A percentile compares a stretch with the other conserved stretches of the same genome.
These are phyloP conservation scores for Alloascoidea africana DNA, from an alignment of 805 yeast species.

Conservation along the genomic window DNA sequence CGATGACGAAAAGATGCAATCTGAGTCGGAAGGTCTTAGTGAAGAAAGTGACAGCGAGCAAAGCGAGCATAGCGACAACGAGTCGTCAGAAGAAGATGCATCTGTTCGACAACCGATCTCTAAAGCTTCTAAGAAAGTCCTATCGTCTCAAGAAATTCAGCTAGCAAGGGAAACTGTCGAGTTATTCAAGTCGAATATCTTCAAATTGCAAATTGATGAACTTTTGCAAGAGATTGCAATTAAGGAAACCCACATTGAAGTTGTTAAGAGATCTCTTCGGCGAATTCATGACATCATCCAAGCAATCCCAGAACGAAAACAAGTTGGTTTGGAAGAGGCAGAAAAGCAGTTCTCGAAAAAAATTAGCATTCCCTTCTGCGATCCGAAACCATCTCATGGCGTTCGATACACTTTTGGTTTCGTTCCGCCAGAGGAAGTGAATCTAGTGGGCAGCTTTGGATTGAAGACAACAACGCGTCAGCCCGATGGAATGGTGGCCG, in stretches of 20 bases:
- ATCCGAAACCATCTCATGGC: conserved; percentile 59
- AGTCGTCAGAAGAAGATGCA: not conserved
- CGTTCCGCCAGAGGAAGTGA: conserved; percentile 54
- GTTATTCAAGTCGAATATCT: conserved; percentile 85
- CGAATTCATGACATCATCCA: conserved; percentile 55
- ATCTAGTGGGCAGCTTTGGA: conserved; percentile 82
- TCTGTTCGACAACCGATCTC: not conserved
- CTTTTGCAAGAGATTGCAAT: conserved; percentile 65
- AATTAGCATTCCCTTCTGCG: conserved; percentile 71
- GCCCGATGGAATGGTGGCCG: conserved; percentile 55
- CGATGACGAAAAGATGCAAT: conserved; percentile 17
- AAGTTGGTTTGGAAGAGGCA: conserved; percentile 39
- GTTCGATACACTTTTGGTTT: conserved; percentile 61
- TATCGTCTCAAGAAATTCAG: conserved; percentile 69
- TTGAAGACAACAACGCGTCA: conserved; percentile 63
- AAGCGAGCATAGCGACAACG: not conserved
- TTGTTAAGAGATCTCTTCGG: conserved; percentile 64
- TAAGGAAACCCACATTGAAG: conserved; percentile 49
- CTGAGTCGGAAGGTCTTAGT: conserved; percentile 9
- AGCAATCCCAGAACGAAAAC: conserved; percentile 40
- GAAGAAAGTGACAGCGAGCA: conserved; percentile 9
- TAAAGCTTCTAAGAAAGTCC: conserved; percentile 2
- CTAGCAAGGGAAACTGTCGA: conserved; percentile 90
- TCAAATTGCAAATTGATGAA: conserved; percentile 91
- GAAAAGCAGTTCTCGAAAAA: conserved; percentile 34